Evolutionary conservation across 2,329 filamentous ascomycete genomes (phyloP), one percentile per base, ranked within the genome.

Genomic region (Passalora sequoiae): DNA sequence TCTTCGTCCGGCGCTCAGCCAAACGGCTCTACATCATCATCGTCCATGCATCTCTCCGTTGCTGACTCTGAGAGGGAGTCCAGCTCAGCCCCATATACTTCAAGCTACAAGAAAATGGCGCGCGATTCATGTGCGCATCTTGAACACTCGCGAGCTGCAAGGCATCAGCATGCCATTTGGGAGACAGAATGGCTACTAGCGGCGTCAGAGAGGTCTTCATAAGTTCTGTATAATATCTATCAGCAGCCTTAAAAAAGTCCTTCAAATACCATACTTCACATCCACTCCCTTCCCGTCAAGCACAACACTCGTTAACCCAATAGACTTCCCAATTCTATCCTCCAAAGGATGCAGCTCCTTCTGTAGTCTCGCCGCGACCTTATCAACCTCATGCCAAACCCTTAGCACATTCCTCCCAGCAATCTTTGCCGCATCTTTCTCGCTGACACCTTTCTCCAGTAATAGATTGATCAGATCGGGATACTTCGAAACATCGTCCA

Each of bases 401-500:
- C 89, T 78, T 44, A 96, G 65, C 2, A 95, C 52, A 62, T 96
- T 96, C 3, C 81, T 77, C 0, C 89, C 89, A 0, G 81, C 84
- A 7, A 96, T 70, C 65, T 88, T 89, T 13, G 71, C 76, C 1
- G 78, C 84, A 63, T 96, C 82, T 21, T 72, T 66, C 49, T 92
- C 85, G 29, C 78, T 84, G 4, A 95, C 75, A 0, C 87, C 88
- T 29, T 82, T 75, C 37, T 72, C 72, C 52, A 95, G 68, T 46
- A 96, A 66, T 65, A 88, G 85, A 3, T 78, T 80, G 6, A 96
- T 77, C 32, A 96, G 67, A 44, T 83, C 78, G 0, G 89, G 89
- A 58, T 84, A 94, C 61, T 86, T 87, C 37, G 82, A 81, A 5
- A 95, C 88, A 63, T 95, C 89, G 27, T 92, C 86, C 36, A 97